Evolutionary conservation across 1,284 basidiomycete species (phyloP), one percentile per base, ranked within the genome.

Genomic region (Dichomitus squalens): DNA sequence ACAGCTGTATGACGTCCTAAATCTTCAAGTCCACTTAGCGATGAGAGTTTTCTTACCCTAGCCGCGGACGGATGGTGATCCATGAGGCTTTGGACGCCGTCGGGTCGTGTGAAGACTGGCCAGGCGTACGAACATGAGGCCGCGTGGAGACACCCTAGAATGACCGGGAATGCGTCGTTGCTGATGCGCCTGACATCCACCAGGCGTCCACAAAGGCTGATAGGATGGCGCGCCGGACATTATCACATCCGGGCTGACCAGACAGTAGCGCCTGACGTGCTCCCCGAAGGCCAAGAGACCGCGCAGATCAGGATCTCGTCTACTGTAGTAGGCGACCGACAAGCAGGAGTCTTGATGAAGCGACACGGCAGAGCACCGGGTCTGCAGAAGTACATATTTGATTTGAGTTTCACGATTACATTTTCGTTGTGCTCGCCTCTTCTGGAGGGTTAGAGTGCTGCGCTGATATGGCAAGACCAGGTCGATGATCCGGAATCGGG

Each of bases 381-480:
- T 21, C 9, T 12, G 16, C 1, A 18, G 8, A 41, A 16, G 41
- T 43, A 16, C 11, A 25, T 25, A 23, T 18, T 44, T 16, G 25
- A 4, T 14, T 44, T 44, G 23, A 47, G 27, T 33, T 47, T 27
- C 44, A 27, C 27, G 44, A 47, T 6, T 25, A n/a, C n/a, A 14
- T 21, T 23, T 21, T 9, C 35, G 34, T 46, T 44, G 18, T 16
- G 41, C 31, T 18, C 20, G 21, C 27, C 9, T n/a, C 16, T n/a
- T 48, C 46, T 35, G 52, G 52, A 25, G 43, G 43, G 27, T 18
- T 21, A 12, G 20, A 16, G 16, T 27, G 35, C 52, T 54, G 52
- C 52, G 52, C 52, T 54, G 44, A 54, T 54, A n/a, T 38, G 52
- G 27, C 41, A 53, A 31, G 43, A 43, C 14, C 27, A 25, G 2